A percentile compares a stretch with the other conserved stretches of the same genome.
Evolutionary conservation across 352 stramenopile species (phyloP).

Genomic region (Phytophthora palmivora): DNA sequence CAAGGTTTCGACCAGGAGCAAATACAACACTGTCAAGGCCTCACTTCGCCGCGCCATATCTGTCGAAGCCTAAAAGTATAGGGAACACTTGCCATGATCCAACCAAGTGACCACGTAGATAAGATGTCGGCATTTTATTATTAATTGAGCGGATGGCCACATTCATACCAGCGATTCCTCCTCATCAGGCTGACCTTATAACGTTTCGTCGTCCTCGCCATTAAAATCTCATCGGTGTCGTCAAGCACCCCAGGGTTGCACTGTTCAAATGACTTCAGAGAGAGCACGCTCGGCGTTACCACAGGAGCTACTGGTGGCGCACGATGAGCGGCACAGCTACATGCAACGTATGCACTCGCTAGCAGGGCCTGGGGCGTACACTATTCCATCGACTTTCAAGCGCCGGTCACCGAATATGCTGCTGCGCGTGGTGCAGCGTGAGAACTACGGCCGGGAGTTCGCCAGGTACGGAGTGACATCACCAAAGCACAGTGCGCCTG

Average conservation of each 20-base stretch:
- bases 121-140: too few relatives aligned
- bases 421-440: slow-evolving; percentile 52
- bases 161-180: slow-evolving; percentile 4
- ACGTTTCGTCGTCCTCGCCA: slow-evolving; percentile 18
- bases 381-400: slow-evolving; percentile 65
- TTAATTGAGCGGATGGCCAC: too few relatives aligned
- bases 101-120: too few relatives aligned
- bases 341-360: slow-evolving; percentile 57
- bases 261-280: slow-evolving; percentile 28
- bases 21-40: slow-evolving; percentile 76
- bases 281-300: slow-evolving; percentile 8
- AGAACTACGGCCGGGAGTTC: slow-evolving; percentile 67
- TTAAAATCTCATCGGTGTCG: slow-evolving; percentile 1
- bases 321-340: slow-evolving; percentile 55
- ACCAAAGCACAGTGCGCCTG: not conserved
- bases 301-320: slow-evolving; percentile 28
- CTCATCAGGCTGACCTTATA: slow-evolving; percentile 19
- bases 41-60: slow-evolving; percentile 61
- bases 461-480: slow-evolving; percentile 38
- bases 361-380: slow-evolving; percentile 59
- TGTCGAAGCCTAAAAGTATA: slow-evolving; percentile 17
- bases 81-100: not conserved
- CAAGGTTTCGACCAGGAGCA: slow-evolving; percentile 57
- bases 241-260: not conserved
- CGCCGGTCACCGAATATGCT: slow-evolving; percentile 39